Evolutionary conservation across 73 alveolate genomes (phyloP).

Genomic region (Paramecium primaurelia): DNA sequence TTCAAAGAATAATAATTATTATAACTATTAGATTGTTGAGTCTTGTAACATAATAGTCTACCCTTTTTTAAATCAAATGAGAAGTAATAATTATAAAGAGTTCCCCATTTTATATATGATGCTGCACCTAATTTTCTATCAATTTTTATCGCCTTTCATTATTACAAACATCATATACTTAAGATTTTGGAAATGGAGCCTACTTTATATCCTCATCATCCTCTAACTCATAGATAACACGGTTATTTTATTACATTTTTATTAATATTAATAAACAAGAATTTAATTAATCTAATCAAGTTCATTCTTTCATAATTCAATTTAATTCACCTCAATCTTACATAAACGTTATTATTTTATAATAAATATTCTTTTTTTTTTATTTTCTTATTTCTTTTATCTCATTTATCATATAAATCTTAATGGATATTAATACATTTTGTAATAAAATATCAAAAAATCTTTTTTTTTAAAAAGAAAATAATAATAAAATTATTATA

Average conservation of each 20-base stretch:
- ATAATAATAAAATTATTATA: no score
- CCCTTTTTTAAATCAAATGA: neutral
- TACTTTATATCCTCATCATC: neutral
- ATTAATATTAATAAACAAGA: neutral
- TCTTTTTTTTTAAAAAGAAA: neutral
- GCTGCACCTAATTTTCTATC: constrained; percentile 42
- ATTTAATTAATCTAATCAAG: neutral
- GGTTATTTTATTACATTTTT: constrained; percentile 2
- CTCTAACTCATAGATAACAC: constrained; percentile 1
- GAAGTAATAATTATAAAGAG: neutral
- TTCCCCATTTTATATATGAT: constrained; percentile 31
- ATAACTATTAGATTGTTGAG: neutral
- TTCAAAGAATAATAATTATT: constrained; percentile 30
- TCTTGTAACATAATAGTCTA: constrained; percentile 18
- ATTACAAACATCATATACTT: neutral
- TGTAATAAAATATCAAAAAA: neutral
- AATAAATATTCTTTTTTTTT: no score
- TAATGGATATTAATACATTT: no score
- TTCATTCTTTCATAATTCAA: neutral
- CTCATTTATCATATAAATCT: neutral
- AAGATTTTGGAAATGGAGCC: neutral
- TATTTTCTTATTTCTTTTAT: neutral
- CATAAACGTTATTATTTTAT: neutral
- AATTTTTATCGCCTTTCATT: neutral
- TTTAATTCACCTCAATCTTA: neutral